phyloP scores from a whole-genome alignment of 2,329 filamentous ascomycete species.

The Corniculantispora saksenae region DNA sequence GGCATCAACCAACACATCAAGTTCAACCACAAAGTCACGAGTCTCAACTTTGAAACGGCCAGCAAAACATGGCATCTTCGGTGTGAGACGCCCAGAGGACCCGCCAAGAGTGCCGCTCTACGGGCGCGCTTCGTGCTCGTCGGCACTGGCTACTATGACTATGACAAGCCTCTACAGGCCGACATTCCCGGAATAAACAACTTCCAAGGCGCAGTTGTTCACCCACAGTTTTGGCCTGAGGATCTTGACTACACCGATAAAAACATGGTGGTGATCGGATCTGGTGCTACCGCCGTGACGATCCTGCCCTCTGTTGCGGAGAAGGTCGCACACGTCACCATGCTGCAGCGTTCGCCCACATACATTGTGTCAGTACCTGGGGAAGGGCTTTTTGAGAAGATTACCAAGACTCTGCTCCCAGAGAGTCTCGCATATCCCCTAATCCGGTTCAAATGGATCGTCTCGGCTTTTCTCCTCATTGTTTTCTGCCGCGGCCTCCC shows the following conservation, averaged over 20 bases:
- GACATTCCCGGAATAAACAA: slow-evolving; percentile 44
- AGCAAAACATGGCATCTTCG: neutral
- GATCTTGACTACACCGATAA: slow-evolving; percentile 66
- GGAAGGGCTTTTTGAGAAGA: slow-evolving; percentile 20
- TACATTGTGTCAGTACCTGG: slow-evolving; percentile 45
- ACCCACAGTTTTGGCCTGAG: slow-evolving; percentile 75
- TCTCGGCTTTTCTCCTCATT: slow-evolving; percentile 42
- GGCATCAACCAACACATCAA: slow-evolving; percentile 55
- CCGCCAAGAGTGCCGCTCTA: neutral
- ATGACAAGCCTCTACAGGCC: slow-evolving; percentile 57
- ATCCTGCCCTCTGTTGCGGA: slow-evolving; percentile 62
- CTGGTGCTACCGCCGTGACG: slow-evolving; percentile 67
- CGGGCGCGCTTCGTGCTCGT: slow-evolving; percentile 51
- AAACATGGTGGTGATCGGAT: slow-evolving; percentile 66
- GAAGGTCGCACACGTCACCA: slow-evolving; percentile 61
- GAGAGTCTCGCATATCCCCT: slow-evolving; percentile 45
- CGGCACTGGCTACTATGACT: slow-evolving; percentile 67
- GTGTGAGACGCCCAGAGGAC: slow-evolving; percentile 35
- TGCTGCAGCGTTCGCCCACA: slow-evolving; percentile 68
- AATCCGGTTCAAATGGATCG: slow-evolving; percentile 47
- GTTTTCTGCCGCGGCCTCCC: slow-evolving; percentile 55
- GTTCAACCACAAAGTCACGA: slow-evolving; percentile 53
- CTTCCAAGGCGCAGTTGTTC: slow-evolving; percentile 50
- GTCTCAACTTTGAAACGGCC: slow-evolving; percentile 35
- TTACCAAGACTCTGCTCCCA: slow-evolving; percentile 43